phyloP scores from a whole-genome alignment of 192 early-diverging fungal genomes.

The Coemansia sp. region DNA sequence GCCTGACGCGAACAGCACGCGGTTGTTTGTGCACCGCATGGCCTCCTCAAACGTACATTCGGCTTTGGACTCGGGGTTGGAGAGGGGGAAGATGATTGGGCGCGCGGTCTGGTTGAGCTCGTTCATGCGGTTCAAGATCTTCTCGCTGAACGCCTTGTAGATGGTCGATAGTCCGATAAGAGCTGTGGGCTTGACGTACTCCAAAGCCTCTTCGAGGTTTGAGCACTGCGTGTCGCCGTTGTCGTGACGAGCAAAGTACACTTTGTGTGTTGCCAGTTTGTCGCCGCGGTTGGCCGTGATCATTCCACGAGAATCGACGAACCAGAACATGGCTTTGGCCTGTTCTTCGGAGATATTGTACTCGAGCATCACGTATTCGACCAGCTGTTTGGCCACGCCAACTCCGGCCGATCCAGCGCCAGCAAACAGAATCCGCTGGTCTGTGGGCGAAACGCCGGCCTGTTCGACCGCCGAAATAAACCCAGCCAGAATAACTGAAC shows the following conservation, averaged over 20 bases:
- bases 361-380: constrained; percentile 76
- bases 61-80: constrained; percentile 82
- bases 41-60: constrained; percentile 94
- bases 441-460: constrained; percentile 62
- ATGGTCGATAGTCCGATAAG: constrained; percentile 85
- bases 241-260: constrained; percentile 84
- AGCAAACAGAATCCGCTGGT: constrained; percentile 90
- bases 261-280: constrained; percentile 75
- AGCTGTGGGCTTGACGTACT: constrained; percentile 85
- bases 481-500: constrained; percentile 86
- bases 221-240: constrained; percentile 77
- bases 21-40: constrained; percentile 74
- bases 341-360: constrained; percentile 58
- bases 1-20: constrained; percentile 86
- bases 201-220: constrained; percentile 70
- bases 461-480: constrained; percentile 83
- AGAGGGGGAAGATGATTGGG: constrained; percentile 89
- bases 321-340: constrained; percentile 62
- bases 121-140: constrained; percentile 74
- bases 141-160: constrained; percentile 72
- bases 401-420: constrained; percentile 94
- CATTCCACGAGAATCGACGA: constrained; percentile 91
- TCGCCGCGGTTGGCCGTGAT: constrained; percentile 89
- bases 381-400: constrained; percentile 89
- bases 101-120: constrained; percentile 58